phyloP scores from a whole-genome alignment of 169 alveolate species.

The Cytauxzoon felis region DNA sequence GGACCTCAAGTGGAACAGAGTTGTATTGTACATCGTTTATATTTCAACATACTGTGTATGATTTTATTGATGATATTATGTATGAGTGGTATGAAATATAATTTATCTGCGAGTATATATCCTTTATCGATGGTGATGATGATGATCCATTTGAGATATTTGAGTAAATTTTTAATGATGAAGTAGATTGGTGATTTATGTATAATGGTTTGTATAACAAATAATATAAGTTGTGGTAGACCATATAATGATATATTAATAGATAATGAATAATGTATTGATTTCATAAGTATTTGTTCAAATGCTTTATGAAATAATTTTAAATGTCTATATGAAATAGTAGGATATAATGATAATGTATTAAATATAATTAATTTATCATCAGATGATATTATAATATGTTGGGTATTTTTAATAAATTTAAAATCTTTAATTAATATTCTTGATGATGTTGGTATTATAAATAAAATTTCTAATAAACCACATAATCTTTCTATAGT shows the following conservation, averaged over 20 bases:
- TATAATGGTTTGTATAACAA: slow-evolving; percentile 58
- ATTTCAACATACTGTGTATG: too few relatives aligned
- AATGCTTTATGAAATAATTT: slow-evolving; percentile 61
- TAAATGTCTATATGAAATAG: slow-evolving; percentile 61
- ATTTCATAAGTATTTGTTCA: slow-evolving; percentile 62
- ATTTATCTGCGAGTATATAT: slow-evolving; percentile 13
- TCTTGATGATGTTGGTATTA: slow-evolving; percentile 58
- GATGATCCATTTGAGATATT: slow-evolving; percentile 66
- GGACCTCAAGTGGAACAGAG: not conserved
- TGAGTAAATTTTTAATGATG: slow-evolving; percentile 42
- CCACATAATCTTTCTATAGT: slow-evolving; percentile 57
- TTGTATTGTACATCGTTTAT: slow-evolving; percentile 14
- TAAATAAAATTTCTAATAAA: slow-evolving; percentile 61
- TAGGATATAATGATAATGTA: slow-evolving; percentile 60
- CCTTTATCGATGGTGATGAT: slow-evolving; percentile 69
- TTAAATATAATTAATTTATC: slow-evolving; percentile 57
- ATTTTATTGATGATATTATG: slow-evolving; percentile 9
- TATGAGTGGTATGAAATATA: slow-evolving; percentile 12
- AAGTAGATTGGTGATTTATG: slow-evolving; percentile 63
- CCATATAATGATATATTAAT: slow-evolving; percentile 45
- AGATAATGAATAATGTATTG: slow-evolving; percentile 61
- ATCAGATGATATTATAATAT: slow-evolving; percentile 54
- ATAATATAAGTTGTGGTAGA: slow-evolving; percentile 57
- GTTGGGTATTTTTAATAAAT: slow-evolving; percentile 37
- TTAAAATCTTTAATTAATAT: slow-evolving; percentile 48